Evolutionary conservation across 2,329 filamentous ascomycete species (phyloP).

Genomic region (Colletotrichum viniferum): DNA sequence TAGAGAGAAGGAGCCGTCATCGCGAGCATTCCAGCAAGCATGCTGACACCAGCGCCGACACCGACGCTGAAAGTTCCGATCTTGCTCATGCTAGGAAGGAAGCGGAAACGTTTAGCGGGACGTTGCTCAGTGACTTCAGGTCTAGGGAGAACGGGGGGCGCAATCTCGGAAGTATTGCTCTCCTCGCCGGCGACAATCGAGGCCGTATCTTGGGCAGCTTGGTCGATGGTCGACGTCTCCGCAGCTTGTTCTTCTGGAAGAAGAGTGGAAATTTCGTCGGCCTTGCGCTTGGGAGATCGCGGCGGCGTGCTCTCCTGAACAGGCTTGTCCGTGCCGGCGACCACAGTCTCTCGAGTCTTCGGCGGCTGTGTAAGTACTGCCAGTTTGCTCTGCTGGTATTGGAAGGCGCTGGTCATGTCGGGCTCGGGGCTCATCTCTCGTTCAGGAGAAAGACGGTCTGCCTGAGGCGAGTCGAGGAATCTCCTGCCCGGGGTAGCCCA

Average conservation of each 20-base stretch:
- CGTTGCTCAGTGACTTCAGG: not conserved
- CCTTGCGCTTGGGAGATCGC: conserved; percentile 34
- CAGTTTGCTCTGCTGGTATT: conserved; percentile 22
- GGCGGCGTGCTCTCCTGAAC: not conserved
- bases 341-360: not conserved
- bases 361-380: not conserved
- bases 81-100: not conserved
- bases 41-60: not conserved
- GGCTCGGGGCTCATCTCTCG: conserved; percentile 12
- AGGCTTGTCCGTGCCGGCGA: not conserved
- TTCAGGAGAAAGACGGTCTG: not conserved
- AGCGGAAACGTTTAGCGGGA: not conserved
- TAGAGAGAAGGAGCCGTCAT: conserved; percentile 11
- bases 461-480: conserved; percentile 13
- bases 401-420: conserved; percentile 21
- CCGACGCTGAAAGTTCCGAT: not conserved
- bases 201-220: not conserved
- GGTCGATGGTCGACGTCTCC: not conserved
- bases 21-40: conserved; percentile 7
- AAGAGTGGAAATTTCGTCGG: conserved; percentile 30
- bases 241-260: conserved; percentile 22
- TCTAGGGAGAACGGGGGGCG: not conserved
- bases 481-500: conserved; percentile 11
- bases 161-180: not conserved
- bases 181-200: not conserved